These are phyloP conservation scores for Candolleomyces aberdarensis DNA, from an alignment of 768 basidiomycete genomes.

Conservation along the genomic window DNA sequence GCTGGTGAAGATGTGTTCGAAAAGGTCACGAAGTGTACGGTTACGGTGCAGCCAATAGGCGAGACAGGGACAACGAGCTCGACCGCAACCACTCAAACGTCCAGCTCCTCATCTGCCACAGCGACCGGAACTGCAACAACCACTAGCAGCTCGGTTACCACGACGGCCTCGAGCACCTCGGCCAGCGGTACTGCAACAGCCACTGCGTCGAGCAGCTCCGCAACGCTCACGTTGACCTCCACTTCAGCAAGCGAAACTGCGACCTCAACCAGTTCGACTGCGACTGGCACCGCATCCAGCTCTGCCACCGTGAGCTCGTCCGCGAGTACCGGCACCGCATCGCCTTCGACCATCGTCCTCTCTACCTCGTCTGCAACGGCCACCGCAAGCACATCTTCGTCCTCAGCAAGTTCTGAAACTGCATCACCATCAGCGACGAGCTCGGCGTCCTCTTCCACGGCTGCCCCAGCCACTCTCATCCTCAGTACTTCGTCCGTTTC, in stretches of 20 bases:
- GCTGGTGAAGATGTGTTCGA: conserved; percentile 48
- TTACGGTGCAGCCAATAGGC: conserved; percentile 26
- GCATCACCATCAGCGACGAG: conserved; percentile 1
- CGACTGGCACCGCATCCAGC: conserved; percentile 9
- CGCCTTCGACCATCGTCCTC: conserved; percentile 7
- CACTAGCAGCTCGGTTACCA: conserved; percentile 12
- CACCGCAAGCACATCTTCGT: background rate
- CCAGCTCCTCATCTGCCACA: conserved; percentile 14
- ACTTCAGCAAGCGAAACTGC: conserved; percentile 8
- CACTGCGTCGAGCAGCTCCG: background rate
- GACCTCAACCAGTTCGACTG: conserved; percentile 1
- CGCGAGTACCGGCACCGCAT: background rate
- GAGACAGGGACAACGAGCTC: conserved; percentile 12
- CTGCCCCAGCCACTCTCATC: background rate
- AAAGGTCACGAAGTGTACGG: conserved; percentile 52
- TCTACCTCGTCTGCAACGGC: conserved; percentile 1
- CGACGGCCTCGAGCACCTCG: conserved; percentile 9
- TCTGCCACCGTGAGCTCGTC: conserved; percentile 4
- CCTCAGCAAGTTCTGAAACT: conserved; percentile 9
- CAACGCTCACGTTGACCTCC: background rate
- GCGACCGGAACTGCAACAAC: conserved; percentile 11
- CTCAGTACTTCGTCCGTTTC: background rate
- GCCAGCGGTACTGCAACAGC: background rate
- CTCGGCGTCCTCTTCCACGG: conserved; percentile 4
- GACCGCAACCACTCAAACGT: conserved; percentile 16